phyloP scores from a whole-genome alignment of 2,329 filamentous ascomycete species.

The Thielaviopsis euricoi region DNA sequence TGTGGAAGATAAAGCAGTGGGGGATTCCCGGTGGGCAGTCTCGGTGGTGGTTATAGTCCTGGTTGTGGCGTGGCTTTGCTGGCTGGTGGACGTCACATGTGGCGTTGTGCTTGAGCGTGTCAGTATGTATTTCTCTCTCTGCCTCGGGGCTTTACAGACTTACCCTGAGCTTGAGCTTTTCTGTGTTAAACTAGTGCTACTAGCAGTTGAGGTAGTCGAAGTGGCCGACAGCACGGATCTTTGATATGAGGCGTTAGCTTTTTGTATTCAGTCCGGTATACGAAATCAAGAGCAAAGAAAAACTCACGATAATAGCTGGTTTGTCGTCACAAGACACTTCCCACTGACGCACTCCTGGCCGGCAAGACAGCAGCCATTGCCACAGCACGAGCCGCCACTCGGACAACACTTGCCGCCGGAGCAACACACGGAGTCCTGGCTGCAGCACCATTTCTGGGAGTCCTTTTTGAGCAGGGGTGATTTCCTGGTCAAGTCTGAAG shows the following conservation, averaged over 20 bases:
- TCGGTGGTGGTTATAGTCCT: background rate
- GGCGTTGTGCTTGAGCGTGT: background rate
- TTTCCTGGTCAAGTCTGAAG: background rate
- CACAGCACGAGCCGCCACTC: conserved; percentile 9
- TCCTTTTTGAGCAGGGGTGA: background rate
- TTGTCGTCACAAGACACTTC: conserved; percentile 5
- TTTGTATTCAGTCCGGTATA: no score
- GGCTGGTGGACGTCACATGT: no score
- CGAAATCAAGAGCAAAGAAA: no score
- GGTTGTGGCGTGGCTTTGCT: background rate
- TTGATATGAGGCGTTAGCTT: background rate
- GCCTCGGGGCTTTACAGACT: background rate
- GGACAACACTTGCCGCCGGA: conserved; percentile 11
- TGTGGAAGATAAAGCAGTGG: background rate
- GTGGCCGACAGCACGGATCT: no score
- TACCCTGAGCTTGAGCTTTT: background rate
- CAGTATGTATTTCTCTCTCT: background rate
- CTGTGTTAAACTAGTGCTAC: background rate
- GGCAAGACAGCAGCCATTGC: conserved; percentile 9
- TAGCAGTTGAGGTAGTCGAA: background rate
- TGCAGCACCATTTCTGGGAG: conserved; percentile 10
- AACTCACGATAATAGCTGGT: background rate
- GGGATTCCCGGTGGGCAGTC: background rate
- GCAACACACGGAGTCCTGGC: conserved; percentile 8
- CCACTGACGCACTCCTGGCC: conserved; percentile 9